Percentiles rank a stretch among this genome's conserved stretches.
phyloP scores from a whole-genome alignment of 2,329 filamentous ascomycete genomes.

The Fusarium cicatricum region DNA sequence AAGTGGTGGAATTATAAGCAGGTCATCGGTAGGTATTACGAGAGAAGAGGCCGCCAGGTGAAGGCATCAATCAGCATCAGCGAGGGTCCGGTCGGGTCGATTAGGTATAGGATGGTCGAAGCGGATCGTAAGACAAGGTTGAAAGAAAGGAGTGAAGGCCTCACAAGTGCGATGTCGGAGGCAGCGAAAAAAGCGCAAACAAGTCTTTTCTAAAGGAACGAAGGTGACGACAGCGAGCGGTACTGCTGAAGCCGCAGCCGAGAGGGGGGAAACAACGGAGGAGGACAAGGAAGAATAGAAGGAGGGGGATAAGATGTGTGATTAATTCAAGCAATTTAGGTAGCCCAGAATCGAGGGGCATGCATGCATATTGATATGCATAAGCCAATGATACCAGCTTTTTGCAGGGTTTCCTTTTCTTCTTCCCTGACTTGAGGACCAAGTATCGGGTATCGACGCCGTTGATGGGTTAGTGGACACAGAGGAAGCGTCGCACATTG shows the following conservation, averaged over 20 bases:
- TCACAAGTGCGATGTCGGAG: slow-evolving; percentile 10
- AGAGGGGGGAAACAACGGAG: not conserved
- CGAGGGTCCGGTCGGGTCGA: not conserved
- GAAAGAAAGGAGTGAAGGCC: not conserved
- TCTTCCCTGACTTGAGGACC: too few species aligned
- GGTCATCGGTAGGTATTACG: not conserved
- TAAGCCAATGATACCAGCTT: too few species aligned
- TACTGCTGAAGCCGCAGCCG: not conserved
- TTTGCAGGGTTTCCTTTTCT: too few species aligned
- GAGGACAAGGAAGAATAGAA: not conserved
- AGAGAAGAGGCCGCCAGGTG: not conserved
- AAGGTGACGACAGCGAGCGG: not conserved
- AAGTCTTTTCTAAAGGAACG: slow-evolving; percentile 5
- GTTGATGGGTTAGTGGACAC: too few species aligned
- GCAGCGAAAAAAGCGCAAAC: not conserved
- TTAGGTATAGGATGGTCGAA: slow-evolving; percentile 6
- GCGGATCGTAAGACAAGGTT: not conserved
- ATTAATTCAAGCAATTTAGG: too few species aligned
- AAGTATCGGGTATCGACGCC: too few species aligned
- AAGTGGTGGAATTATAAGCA: not conserved
- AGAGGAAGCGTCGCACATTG: too few species aligned
- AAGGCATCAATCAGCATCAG: too few species aligned
- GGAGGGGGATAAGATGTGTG: not conserved
- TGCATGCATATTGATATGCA: too few species aligned
- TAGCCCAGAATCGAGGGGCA: too few species aligned